Evolutionary conservation across 352 stramenopile genomes (phyloP), one percentile per base, ranked within the genome.

Genomic region (Pythium biforme): DNA sequence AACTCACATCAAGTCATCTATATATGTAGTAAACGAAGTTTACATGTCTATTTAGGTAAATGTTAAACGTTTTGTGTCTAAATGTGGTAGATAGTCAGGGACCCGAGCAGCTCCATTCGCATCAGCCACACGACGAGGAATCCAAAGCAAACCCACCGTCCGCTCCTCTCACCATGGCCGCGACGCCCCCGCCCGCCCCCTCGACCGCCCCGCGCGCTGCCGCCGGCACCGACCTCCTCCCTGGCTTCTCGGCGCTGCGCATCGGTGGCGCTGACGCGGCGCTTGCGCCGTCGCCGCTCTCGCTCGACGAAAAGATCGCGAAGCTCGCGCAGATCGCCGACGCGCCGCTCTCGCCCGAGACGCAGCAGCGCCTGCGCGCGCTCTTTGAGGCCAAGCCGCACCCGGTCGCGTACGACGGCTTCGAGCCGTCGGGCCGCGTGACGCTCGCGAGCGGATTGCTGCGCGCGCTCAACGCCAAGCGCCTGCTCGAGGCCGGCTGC

Each of bases 341-440:
- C 53, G 69, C 69, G n/a, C 56, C 66, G 22, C 62, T 92, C 26
- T 67, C 75, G 8, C 12, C 64, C 20, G 68, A 73, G 34, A 41
- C 75, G 48, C 81, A 96, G 29, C 66, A 80, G 27, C 90, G 97
- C 47, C 73, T 98, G 26, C 79, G 73, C 55, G 63, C 66, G 31
- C 73, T 98, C 23, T 81, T 98, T 31, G 71, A 79, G 23, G 66
- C 70, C 27, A 97, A 97, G 73, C 43, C 73, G 26, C 70, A 94
- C 59, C 92, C 93, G 7, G 71, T 98, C 31, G 86, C 88, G 27
- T 99, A 99, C 81, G 97, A 99, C 66, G 97, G 97, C 33, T 99
- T 99, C 64, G 97, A 99, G 75, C 97, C 97, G 0, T 98, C 88
- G 29, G 97, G 97, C 23, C 94, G 97, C 34, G 98, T 99, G 91